Conservation (phyloP, 106 monocot species). For the Dendrobium catenatum region DNA sequence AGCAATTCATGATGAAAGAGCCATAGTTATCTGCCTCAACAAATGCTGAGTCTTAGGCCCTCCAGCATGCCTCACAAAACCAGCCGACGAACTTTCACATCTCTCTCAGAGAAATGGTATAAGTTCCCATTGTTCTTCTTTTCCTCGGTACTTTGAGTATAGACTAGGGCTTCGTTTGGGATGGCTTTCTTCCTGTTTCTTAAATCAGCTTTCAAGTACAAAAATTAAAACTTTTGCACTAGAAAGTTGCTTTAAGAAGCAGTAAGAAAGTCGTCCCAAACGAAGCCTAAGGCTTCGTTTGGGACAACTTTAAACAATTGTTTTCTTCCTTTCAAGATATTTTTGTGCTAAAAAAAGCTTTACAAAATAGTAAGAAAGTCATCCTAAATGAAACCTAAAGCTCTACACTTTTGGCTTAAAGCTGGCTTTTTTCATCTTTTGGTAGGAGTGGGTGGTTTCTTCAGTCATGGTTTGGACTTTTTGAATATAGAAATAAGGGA, state of each 20-base stretch:
- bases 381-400: not conserved
- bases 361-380: no score
- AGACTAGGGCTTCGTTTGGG: not conserved
- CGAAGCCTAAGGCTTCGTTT: no score
- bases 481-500: not conserved
- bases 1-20: constrained; percentile 16
- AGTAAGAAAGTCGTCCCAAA: no score
- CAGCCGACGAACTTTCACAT: constrained; percentile 35
- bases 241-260: no score
- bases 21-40: constrained; percentile 34
- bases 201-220: no score
- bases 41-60: constrained; percentile 26
- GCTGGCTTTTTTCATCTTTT: not conserved
- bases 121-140: constrained; percentile 28
- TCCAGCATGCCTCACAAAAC: constrained; percentile 55
- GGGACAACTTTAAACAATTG: no score
- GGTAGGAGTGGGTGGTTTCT: not conserved
- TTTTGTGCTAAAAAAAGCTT: no score
- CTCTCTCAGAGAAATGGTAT: constrained; percentile 17
- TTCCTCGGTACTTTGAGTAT: constrained; percentile 24
- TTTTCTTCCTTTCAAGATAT: no score
- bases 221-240: no score
- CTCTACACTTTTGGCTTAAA: constrained; percentile 9
- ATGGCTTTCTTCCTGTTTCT: no score
- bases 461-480: not conserved